Conservation (phyloP, 225 moss, liverwort and hornwort species). For the Bryoerythrophyllum caledonicum region DNA sequence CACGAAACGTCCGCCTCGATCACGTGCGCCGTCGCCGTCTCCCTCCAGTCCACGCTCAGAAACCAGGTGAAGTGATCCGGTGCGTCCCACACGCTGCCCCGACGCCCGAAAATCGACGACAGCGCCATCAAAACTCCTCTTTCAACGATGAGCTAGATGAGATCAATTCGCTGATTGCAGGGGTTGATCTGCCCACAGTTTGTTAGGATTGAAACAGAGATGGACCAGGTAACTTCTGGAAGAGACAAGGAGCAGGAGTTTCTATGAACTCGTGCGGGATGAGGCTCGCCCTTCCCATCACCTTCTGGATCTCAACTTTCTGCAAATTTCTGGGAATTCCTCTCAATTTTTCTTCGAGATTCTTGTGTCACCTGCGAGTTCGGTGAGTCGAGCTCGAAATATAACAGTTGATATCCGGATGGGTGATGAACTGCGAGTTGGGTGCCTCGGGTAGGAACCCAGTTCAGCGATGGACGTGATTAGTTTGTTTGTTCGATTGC, state of each 20-base stretch:
- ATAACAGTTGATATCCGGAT: background rate
- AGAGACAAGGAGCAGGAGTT: background rate
- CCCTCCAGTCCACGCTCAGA: background rate
- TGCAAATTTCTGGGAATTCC: background rate
- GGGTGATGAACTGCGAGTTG: background rate
- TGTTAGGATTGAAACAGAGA: background rate
- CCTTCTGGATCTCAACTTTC: background rate
- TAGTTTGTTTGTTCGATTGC: background rate
- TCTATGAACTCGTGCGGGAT: too few relatives aligned
- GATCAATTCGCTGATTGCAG: background rate
- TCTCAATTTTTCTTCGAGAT: background rate
- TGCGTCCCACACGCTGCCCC: background rate
- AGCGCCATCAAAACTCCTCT: background rate
- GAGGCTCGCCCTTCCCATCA: background rate
- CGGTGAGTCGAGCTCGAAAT: background rate
- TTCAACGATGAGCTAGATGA: background rate
- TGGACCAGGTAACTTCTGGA: background rate
- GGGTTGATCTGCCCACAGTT: background rate
- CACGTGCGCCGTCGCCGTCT: background rate
- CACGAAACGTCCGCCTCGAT: background rate
- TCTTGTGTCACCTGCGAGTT: background rate
- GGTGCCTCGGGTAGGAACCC: background rate
- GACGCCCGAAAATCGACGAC: background rate
- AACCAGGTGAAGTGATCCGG: background rate
- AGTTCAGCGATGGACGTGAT: background rate